A percentile compares a stretch with the other conserved stretches of the same genome.
Evolutionary conservation across 495 filamentous ascomycete species (phyloP).

Genomic region (Hypomontagnella submonticulosa): DNA sequence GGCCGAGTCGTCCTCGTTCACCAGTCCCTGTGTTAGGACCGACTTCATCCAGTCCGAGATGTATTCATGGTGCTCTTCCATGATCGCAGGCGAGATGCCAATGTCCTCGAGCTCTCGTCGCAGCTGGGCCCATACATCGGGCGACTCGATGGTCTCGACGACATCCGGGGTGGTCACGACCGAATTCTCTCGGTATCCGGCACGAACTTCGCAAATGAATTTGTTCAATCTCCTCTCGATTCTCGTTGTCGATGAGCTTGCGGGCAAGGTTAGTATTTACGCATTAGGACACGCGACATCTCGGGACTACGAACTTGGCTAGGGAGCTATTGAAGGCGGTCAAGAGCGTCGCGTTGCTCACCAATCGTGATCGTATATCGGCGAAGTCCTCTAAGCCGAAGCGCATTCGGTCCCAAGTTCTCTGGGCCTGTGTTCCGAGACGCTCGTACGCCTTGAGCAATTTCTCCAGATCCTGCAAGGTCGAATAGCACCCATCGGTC

Average conservation of each 20-base stretch:
- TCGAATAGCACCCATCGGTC: conserved; percentile 41
- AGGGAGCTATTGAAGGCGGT: conserved; percentile 46
- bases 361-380: conserved; percentile 48
- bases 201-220: conserved; percentile 51
- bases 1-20: conserved; percentile 34
- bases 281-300: not conserved
- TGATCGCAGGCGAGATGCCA: conserved; percentile 47
- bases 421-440: conserved; percentile 50
- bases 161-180: conserved; percentile 42
- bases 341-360: conserved; percentile 46
- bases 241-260: conserved; percentile 45
- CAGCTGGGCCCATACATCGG: conserved; percentile 49
- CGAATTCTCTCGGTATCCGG: conserved; percentile 50
- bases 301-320: conserved; percentile 32
- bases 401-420: conserved; percentile 54
- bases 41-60: conserved; percentile 47
- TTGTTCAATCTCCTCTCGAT: conserved; percentile 51
- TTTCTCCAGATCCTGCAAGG: conserved; percentile 47
- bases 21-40: conserved; percentile 40
- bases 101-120: conserved; percentile 53
- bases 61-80: conserved; percentile 49
- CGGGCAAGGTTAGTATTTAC: conserved; percentile 6
- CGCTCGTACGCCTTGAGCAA: conserved; percentile 49
- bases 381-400: conserved; percentile 48
- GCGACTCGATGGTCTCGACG: conserved; percentile 47